phyloP scores from a whole-genome alignment of 1,284 basidiomycete species.

The Fomitopsis pinicola region DNA sequence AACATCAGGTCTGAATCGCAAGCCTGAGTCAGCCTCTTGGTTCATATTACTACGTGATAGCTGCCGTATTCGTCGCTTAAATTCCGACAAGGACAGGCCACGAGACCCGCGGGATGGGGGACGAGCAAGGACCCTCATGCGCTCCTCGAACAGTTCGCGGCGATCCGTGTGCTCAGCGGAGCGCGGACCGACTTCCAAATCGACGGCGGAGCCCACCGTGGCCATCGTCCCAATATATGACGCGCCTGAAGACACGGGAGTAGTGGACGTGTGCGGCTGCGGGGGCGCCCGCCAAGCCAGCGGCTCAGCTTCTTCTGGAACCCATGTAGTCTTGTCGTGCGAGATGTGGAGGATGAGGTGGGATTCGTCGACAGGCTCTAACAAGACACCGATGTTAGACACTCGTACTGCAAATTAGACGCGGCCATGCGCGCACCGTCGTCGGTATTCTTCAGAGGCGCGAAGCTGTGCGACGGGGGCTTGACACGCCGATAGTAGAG shows the following conservation, averaged over 20 bases:
- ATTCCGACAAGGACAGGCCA: not conserved
- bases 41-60: not conserved
- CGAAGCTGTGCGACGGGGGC: not conserved
- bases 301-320: not conserved
- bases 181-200: not conserved
- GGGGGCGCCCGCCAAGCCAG: not conserved
- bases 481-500: not conserved
- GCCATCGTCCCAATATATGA: not conserved
- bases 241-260: not conserved
- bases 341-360: not conserved
- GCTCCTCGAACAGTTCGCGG: not conserved
- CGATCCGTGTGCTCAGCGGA: not conserved
- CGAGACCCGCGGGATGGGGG: not conserved
- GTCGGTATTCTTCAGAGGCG: not conserved
- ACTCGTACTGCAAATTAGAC: not conserved
- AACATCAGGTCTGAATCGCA: not conserved
- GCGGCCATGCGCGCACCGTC: not conserved
- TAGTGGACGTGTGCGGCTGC: not conserved
- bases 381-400: not conserved
- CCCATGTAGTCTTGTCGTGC: not conserved
- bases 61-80: not conserved
- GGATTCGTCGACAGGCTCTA: not conserved
- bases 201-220: not conserved
- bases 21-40: not conserved
- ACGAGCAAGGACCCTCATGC: not conserved